These are phyloP conservation scores for Metarhizium album DNA, from an alignment of 2,329 filamentous ascomycete species.

Conservation along the genomic window DNA sequence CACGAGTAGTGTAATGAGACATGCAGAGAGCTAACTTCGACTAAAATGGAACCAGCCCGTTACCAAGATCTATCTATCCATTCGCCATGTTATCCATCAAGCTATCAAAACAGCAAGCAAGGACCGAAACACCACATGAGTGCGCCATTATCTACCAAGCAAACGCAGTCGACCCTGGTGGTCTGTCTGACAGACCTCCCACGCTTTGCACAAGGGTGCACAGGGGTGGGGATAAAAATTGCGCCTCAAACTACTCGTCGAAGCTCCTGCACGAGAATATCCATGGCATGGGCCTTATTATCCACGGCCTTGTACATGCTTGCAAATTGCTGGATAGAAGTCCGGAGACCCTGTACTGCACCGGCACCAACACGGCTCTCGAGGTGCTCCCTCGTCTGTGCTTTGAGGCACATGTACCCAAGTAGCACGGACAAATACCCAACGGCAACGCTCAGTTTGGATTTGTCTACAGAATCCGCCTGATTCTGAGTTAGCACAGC, in stretches of 20 bases:
- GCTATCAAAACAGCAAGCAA: not conserved
- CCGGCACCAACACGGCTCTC: conserved; percentile 29
- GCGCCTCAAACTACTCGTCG: conserved; percentile 8
- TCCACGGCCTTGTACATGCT: conserved; percentile 39
- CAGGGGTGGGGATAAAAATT: not conserved
- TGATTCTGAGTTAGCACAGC: conserved; percentile 19
- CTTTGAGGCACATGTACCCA: conserved; percentile 62
- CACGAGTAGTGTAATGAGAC: not conserved
- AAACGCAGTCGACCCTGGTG: not conserved
- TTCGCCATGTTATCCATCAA: not conserved
- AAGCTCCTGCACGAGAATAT: conserved; percentile 27
- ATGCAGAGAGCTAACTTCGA: not conserved
- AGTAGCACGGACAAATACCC: conserved; percentile 80
- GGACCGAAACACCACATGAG: not conserved
- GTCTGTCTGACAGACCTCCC: not conserved
- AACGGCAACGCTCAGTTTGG: conserved; percentile 69
- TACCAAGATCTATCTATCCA: not conserved
- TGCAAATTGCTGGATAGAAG: conserved; percentile 45
- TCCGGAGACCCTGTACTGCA: conserved; percentile 34
- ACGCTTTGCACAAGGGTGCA: not conserved
- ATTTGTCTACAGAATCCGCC: conserved; percentile 63
- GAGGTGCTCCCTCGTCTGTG: conserved; percentile 33
- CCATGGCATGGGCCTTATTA: conserved; percentile 28
- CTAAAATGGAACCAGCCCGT: not conserved
- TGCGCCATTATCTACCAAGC: too few species aligned